Evolutionary conservation across 805 yeast genomes (phyloP).

Genomic region (Saturnispora hagleri): DNA sequence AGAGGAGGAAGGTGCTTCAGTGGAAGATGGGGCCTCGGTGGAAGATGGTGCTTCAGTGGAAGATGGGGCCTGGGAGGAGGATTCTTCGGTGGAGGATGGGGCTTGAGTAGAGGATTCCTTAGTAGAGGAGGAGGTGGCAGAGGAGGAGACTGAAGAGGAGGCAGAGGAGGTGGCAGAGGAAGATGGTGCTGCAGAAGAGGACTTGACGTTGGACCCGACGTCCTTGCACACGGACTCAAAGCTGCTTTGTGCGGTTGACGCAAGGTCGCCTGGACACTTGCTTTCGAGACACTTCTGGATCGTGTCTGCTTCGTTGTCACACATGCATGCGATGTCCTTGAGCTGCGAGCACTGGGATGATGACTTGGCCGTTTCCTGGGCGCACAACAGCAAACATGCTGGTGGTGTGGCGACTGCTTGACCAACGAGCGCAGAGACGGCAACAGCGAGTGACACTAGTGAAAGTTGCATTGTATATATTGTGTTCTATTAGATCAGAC

Average conservation of each 20-base stretch:
- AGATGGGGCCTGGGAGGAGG: constrained; percentile 17
- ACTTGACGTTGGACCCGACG: constrained; percentile 27
- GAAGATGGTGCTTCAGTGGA: constrained; percentile 15
- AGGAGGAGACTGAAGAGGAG: constrained; percentile 25
- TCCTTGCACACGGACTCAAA: constrained; percentile 47
- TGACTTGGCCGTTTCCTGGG: constrained; percentile 51
- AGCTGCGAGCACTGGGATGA: constrained; percentile 48
- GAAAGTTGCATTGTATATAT: constrained; percentile 8
- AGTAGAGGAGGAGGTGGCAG: constrained; percentile 22
- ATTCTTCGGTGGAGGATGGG: constrained; percentile 21
- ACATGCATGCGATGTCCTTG: constrained; percentile 60
- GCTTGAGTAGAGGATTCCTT: constrained; percentile 18
- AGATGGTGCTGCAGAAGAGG: constrained; percentile 9
- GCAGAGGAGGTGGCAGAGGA: constrained; percentile 25
- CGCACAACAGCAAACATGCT: constrained; percentile 88
- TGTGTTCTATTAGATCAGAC: background rate
- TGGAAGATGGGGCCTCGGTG: constrained; percentile 24
- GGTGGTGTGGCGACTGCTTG: constrained; percentile 64
- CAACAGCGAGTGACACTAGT: constrained; percentile 17
- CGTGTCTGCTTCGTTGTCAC: constrained; percentile 44
- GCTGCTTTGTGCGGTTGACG: constrained; percentile 48
- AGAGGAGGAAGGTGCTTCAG: constrained; percentile 18
- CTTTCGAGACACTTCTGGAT: constrained; percentile 54
- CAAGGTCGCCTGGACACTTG: constrained; percentile 58
- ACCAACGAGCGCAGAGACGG: constrained; percentile 32